phyloP scores from a whole-genome alignment of 768 basidiomycete genomes.

The Asterophora lycoperdoides region DNA sequence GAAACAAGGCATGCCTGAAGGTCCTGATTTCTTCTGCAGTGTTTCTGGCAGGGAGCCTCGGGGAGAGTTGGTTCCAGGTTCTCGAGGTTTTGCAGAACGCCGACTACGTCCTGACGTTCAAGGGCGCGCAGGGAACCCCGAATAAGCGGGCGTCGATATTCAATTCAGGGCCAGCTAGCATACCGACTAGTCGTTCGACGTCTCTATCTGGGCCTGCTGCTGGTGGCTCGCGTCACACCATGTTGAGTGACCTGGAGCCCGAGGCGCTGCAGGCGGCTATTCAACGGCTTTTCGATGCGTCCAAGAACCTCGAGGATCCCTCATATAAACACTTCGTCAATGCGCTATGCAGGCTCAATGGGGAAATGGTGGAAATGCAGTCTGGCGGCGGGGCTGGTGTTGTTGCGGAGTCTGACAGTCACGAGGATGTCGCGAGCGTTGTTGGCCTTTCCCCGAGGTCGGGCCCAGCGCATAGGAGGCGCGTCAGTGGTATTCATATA shows the following conservation, averaged over 20 bases:
- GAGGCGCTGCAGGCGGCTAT: slow-evolving; percentile 73
- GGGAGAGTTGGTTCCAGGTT: slow-evolving; percentile 89
- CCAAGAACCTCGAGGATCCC: slow-evolving; percentile 75
- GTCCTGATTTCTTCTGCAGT: slow-evolving; percentile 73
- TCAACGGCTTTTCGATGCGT: slow-evolving; percentile 81
- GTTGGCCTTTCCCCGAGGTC: slow-evolving; percentile 37
- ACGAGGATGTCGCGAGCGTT: slow-evolving; percentile 35
- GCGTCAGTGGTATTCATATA: slow-evolving; percentile 87
- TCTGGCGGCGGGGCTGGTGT: slow-evolving; percentile 36
- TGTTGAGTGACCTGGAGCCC: slow-evolving; percentile 69
- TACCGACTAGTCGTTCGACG: slow-evolving; percentile 34
- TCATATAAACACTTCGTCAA: slow-evolving; percentile 75
- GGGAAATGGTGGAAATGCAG: slow-evolving; percentile 93
- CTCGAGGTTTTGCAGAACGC: slow-evolving; percentile 93
- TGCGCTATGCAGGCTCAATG: slow-evolving; percentile 81
- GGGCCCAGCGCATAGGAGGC: slow-evolving; percentile 51
- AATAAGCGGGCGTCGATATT: slow-evolving; percentile 28
- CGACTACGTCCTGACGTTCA: slow-evolving; percentile 79
- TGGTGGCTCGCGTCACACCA: slow-evolving; percentile 43
- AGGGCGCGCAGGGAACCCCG: slow-evolving; percentile 36
- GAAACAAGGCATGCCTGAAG: slow-evolving; percentile 89
- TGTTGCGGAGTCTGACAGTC: slow-evolving; percentile 32
- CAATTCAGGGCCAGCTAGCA: slow-evolving; percentile 26
- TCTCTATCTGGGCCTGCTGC: slow-evolving; percentile 28
- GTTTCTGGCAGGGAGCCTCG: slow-evolving; percentile 80